These are phyloP conservation scores for Candida awuae DNA, from an alignment of 805 yeast genomes.

Conservation along the genomic window DNA sequence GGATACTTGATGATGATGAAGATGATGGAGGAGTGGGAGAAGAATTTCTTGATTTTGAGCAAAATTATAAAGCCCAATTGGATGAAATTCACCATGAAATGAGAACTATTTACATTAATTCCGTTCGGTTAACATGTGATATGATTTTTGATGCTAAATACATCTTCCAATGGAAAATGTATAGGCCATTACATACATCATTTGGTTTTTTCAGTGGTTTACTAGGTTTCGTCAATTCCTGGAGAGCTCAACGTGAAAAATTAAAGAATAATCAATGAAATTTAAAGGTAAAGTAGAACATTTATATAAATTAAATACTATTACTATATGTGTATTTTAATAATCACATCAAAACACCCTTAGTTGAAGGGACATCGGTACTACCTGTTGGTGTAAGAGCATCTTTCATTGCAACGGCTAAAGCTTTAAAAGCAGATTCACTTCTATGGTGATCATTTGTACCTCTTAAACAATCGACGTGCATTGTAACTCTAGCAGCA, in stretches of 20 bases:
- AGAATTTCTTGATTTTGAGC: constrained; percentile 1
- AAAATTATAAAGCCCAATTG: no score
- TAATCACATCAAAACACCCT: constrained; percentile 73
- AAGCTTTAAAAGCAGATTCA: constrained; percentile 92
- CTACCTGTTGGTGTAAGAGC: constrained; percentile 78
- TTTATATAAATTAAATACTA: no score
- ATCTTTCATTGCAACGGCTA: constrained; percentile 86
- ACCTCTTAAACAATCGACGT: constrained; percentile 91
- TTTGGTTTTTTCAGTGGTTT: constrained; percentile 29
- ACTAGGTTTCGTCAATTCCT: constrained; percentile 27
- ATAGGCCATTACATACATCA: constrained; percentile 22
- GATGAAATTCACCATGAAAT: constrained; percentile 23
- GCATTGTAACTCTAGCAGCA: constrained; percentile 83
- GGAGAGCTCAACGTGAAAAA: constrained; percentile 20
- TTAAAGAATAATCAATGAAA: constrained; percentile 10
- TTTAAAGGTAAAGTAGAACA: not conserved
- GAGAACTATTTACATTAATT: constrained; percentile 31
- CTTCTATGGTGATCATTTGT: constrained; percentile 94
- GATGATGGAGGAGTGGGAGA: constrained; percentile 8
- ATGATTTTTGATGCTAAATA: constrained; percentile 40
- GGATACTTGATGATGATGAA: not conserved
- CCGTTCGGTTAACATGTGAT: constrained; percentile 38
- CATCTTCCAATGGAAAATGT: constrained; percentile 33
- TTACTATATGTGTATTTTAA: no score
- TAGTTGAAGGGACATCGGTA: constrained; percentile 90